Evolutionary conservation across 352 stramenopile genomes (phyloP).

Genomic region (Globisporangium viniferum): DNA sequence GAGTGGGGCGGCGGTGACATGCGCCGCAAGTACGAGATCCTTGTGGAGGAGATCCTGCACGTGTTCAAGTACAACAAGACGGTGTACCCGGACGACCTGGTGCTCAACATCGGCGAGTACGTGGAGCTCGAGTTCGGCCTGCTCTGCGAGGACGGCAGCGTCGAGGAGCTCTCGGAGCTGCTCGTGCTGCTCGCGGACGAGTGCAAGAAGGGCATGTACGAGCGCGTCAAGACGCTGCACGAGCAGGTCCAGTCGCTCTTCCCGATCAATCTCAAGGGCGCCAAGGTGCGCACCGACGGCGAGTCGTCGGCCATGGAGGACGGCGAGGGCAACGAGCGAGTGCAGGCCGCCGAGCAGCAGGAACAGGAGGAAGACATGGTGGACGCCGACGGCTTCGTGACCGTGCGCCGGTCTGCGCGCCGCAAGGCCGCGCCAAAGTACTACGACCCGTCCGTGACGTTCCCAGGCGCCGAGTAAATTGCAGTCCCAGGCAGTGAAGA

Average conservation of each 20-base stretch:
- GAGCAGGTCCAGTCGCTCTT: conserved; percentile 71
- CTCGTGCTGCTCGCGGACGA: conserved; percentile 67
- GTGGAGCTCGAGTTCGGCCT: conserved; percentile 76
- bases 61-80: conserved; percentile 81
- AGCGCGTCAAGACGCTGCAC: conserved; percentile 62
- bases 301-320: conserved; percentile 27
- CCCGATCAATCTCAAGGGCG: conserved; percentile 76
- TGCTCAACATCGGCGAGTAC: conserved; percentile 65
- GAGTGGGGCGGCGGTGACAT: conserved; percentile 83
- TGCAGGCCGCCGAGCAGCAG: conserved; percentile 23
- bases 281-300: conserved; percentile 59
- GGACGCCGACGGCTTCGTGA: conserved; percentile 78
- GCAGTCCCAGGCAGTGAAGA: not conserved
- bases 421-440: conserved; percentile 67
- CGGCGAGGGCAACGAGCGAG: conserved; percentile 17
- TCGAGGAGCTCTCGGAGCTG: conserved; percentile 67
- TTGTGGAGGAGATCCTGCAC: conserved; percentile 74
- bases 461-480: conserved; percentile 70
- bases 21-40: conserved; percentile 75
- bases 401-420: conserved; percentile 62
- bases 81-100: conserved; percentile 65
- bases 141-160: conserved; percentile 74
- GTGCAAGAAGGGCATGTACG: conserved; percentile 76
- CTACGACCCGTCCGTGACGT: conserved; percentile 71
- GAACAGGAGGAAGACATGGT: conserved; percentile 29